A percentile compares a stretch with the other conserved stretches of the same genome.
Evolutionary conservation across 1,139 yeast species (phyloP).

Genomic region (Suhomyces guaymorum): DNA sequence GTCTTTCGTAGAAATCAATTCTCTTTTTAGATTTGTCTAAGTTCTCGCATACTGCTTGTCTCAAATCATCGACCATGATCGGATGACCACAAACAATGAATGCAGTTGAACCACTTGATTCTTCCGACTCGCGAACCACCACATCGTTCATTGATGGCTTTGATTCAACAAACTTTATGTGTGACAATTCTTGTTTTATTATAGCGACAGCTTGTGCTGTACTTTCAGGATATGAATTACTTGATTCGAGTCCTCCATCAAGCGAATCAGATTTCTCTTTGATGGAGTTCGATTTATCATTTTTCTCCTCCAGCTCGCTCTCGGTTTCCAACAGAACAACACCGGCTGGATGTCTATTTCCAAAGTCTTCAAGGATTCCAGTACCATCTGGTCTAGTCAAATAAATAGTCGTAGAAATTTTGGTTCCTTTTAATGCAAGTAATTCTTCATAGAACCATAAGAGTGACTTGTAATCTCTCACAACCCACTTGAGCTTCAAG

Average conservation of each 20-base stretch:
- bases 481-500: constrained; percentile 52
- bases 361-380: constrained; percentile 22
- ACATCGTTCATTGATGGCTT: constrained; percentile 34
- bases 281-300: constrained; percentile 11
- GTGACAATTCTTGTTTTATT: constrained; percentile 24
- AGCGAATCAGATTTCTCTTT: constrained; percentile 11
- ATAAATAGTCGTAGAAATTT: constrained; percentile 39
- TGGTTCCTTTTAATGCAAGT: constrained; percentile 29
- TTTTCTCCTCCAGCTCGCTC: constrained; percentile 2
- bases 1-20: constrained; percentile 49
- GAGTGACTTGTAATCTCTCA: constrained; percentile 45
- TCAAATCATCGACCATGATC: constrained; percentile 50
- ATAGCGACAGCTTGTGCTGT: constrained; percentile 10
- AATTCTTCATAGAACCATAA: constrained; percentile 56
- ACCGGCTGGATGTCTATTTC: constrained; percentile 11
- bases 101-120: constrained; percentile 38
- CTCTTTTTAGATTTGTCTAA: constrained; percentile 33
- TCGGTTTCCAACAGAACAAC: too few species aligned
- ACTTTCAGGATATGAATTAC: too few species aligned
- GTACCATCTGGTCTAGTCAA: constrained; percentile 41
- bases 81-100: constrained; percentile 58
- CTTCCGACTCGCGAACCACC: constrained; percentile 28
- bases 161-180: constrained; percentile 31
- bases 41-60: constrained; percentile 35
- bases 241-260: constrained; percentile 5